Base-by-base conservation (phyloP, 2,329 filamentous ascomycete species). In the Lachnellula occidentalis region DNA sequence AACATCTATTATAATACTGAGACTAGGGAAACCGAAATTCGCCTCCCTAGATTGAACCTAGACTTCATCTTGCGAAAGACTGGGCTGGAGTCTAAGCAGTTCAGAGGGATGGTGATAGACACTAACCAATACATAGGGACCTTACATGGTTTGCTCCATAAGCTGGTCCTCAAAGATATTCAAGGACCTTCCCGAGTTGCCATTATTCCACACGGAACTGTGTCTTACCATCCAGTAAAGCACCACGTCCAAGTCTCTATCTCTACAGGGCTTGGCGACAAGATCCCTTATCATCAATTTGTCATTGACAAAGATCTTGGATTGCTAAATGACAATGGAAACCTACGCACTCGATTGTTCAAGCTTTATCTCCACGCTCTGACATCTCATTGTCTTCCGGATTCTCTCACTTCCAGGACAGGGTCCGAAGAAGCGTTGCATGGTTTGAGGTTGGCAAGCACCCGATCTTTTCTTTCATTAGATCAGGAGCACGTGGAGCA, bases 141-240 rank as follows among this genome's bases (percentile, higher is more conserved):
- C 0, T 75, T 79, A 61, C 78, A 87, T 54, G 85, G 85, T 0
- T 69, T 87, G 0, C 54, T 69, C 2, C 83, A 78, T 64, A 86
- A 79, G 64, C 67, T 86, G 3, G 76, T 87, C 0, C 66, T 86
- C 14, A 72, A 76, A 0, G 75, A 78, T n/a, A 50, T 63, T 0
- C 54, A 60, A 0, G 76, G 79, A 42, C 60, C 52, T 0, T 55
- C 63, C 0, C 70, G 73, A 2, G 76, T 76, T 15, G 82, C 74
- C 36, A 69, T 87, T 6, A 69, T 88, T 0, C 78, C 84, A 0
- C 55, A 80, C 0, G 80, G 81, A 0, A 5, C 50, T 0, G 21
- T 74, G 0, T 36, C 5, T 0, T 72, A 65, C 50, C 46, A 58
- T 15, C 69, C 68, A 15, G 39, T 47, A 3, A 34, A 50, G 5